phyloP scores from a whole-genome alignment of 805 yeast genomes.

The Starmerella apis region DNA sequence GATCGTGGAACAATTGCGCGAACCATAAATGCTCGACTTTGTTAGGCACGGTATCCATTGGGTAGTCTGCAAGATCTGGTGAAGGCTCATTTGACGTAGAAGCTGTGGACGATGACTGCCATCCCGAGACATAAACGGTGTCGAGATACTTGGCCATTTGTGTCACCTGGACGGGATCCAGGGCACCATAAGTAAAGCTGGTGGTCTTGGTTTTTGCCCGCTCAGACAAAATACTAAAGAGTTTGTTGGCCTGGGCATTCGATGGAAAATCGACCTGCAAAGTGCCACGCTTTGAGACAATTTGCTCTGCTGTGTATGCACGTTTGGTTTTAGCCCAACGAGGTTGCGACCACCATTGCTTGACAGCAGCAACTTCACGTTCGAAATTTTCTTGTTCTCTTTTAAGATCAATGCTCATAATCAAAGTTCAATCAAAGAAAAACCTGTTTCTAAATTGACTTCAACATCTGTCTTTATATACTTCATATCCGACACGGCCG shows the following conservation, averaged over 20 bases:
- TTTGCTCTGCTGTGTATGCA: slow-evolving; percentile 77
- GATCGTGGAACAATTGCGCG: slow-evolving; percentile 94
- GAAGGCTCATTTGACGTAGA: slow-evolving; percentile 96
- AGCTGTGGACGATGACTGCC: slow-evolving; percentile 98
- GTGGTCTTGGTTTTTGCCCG: slow-evolving; percentile 64
- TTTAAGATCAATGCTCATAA: slow-evolving; percentile 41
- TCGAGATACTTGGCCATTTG: slow-evolving; percentile 96
- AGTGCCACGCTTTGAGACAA: slow-evolving; percentile 80
- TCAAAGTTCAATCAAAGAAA: not conserved
- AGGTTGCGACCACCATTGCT: slow-evolving; percentile 87
- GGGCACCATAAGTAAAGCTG: slow-evolving; percentile 87
- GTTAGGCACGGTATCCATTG: slow-evolving; percentile 97
- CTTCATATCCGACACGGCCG: not conserved
- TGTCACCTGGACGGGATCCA: slow-evolving; percentile 89
- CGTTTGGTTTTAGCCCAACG: slow-evolving; percentile 86
- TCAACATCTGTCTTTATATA: slow-evolving; percentile 1
- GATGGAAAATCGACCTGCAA: slow-evolving; percentile 68
- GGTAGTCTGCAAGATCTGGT: slow-evolving; percentile 97
- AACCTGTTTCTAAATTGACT: not conserved
- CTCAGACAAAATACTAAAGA: slow-evolving; percentile 55
- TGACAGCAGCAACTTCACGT: slow-evolving; percentile 59
- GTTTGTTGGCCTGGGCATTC: slow-evolving; percentile 67
- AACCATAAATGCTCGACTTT: slow-evolving; percentile 94
- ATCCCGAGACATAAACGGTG: slow-evolving; percentile 87
- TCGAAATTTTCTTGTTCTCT: slow-evolving; percentile 57